Evolutionary conservation across 2,329 filamentous ascomycete species (phyloP), one percentile per base, ranked within the genome.

Genomic region (Xenoacremonium recifei): DNA sequence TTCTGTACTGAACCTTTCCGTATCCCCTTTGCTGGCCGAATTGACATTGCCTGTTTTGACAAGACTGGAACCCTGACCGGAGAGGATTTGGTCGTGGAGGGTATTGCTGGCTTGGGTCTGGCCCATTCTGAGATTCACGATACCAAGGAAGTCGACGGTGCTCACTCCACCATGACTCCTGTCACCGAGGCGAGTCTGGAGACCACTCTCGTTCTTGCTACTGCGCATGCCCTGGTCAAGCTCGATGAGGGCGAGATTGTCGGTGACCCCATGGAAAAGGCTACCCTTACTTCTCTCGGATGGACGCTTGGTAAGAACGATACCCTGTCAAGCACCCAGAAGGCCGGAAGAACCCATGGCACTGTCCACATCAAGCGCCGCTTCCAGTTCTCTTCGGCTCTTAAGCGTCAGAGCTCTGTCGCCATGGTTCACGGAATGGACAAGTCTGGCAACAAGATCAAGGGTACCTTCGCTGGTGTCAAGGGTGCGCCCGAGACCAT

Each of bases 1-100:
- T 99, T 96, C 75, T 99, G 93, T 64, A 99, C 93, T 3, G 95
- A 99, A 66, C 93, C 93, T 20, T 99, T 99, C 82, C 85, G 93
- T 42, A 99, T 99, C 58, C 95, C 95, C 1, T 97, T 87, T 57
- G 95, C 91, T 53, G 93, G 93, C 21, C 88, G 93, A 50, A 87
- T 99, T 45, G 95, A 99, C 64, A 79, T 99, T 40, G 91, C 93
- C 49, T 99, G 93, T 71, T 99, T 99, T 54, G 93, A 99, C 69
- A 99, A 99, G 76, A 99, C 93, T 11, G 93, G 93, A 53, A 99
- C 93, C 2, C 70, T 99, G 45, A 99, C 93, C 27, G 93, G 93
- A 37, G 93, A 99, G 64, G 92, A 99, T 62, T 75, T 99, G 32
- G 90, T 99, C 10, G 93, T 99, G 16, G 92, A 99, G 63, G 93